phyloP scores from a whole-genome alignment of 2,329 filamentous ascomycete species.

The Allantophomopsis lycopodina region DNA sequence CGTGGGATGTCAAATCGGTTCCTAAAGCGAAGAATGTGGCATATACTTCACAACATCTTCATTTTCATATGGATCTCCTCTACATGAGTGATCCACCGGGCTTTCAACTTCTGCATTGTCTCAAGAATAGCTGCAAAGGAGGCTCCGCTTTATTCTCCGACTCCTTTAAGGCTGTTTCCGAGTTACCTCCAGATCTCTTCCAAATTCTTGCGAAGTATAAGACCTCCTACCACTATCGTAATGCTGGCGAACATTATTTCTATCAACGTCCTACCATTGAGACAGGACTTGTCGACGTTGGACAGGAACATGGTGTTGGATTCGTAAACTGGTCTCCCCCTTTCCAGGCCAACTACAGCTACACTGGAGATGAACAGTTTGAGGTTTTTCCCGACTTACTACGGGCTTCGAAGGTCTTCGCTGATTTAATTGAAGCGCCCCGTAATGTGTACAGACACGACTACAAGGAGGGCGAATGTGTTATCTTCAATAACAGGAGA shows the following conservation, averaged over 20 bases:
- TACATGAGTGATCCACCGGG: conserved; percentile 72
- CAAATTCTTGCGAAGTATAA: conserved; percentile 25
- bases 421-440: conserved; percentile 39
- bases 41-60: conserved; percentile 70
- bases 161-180: conserved; percentile 43
- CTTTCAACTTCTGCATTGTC: conserved; percentile 79
- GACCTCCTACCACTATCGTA: conserved; percentile 56
- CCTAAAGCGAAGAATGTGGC: conserved; percentile 82
- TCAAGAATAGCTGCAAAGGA: conserved; percentile 65
- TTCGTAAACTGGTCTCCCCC: conserved; percentile 62
- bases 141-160: conserved; percentile 84
- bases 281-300: neutral
- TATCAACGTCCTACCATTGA: conserved; percentile 41
- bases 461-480: conserved; percentile 72
- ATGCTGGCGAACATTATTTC: conserved; percentile 48
- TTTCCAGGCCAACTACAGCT: conserved; percentile 49
- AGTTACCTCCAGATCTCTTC: conserved; percentile 20
- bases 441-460: conserved; percentile 42
- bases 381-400: conserved; percentile 25
- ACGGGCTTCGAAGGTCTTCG: conserved; percentile 38
- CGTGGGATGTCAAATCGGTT: conserved; percentile 79
- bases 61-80: conserved; percentile 86
- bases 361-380: conserved; percentile 8
- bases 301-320: neutral
- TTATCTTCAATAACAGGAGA: conserved; percentile 81